Conservation (phyloP, 2,329 filamentous ascomycete species). For the Elsinoe batatas region DNA sequence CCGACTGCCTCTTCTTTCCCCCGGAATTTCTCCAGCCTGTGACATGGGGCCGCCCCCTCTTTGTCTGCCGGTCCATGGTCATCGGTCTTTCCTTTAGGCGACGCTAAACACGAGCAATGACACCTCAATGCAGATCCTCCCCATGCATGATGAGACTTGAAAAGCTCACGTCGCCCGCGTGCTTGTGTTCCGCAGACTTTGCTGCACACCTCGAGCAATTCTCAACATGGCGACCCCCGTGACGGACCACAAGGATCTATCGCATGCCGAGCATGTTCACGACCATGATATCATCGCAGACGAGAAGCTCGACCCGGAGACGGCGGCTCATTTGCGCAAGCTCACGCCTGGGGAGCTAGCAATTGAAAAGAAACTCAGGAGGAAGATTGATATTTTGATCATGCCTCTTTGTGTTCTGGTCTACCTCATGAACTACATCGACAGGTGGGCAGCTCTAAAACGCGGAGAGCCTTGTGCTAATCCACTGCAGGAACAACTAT, state of each 20-base stretch:
- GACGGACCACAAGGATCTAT: slow-evolving; percentile 1
- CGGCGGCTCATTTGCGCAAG: slow-evolving; percentile 20
- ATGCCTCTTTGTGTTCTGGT: slow-evolving; percentile 63
- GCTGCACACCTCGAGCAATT: neutral
- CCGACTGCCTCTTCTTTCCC: neutral
- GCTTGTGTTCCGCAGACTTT: neutral
- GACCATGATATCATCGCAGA: slow-evolving; percentile 20
- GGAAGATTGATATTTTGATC: slow-evolving; percentile 61
- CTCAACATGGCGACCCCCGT: slow-evolving; percentile 3
- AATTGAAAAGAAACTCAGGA: slow-evolving; percentile 49
- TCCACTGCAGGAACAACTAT: slow-evolving; percentile 44
- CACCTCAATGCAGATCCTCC: slow-evolving; percentile 7
- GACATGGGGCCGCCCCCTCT: neutral
- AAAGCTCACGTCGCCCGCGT: neutral
- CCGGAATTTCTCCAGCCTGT: slow-evolving; percentile 6
- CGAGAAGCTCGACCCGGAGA: slow-evolving; percentile 16
- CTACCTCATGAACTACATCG: slow-evolving; percentile 64
- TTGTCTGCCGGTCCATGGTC: neutral
- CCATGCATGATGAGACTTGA: neutral
- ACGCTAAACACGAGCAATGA: slow-evolving; percentile 7
- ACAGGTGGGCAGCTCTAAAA: slow-evolving; percentile 25
- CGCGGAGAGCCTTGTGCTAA: neutral
- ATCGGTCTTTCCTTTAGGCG: slow-evolving; percentile 6
- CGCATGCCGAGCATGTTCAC: slow-evolving; percentile 18
- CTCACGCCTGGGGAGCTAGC: slow-evolving; percentile 25